Evolutionary conservation across 2,329 filamentous ascomycete genomes (phyloP).

Genomic region (Botryotinia convoluta): DNA sequence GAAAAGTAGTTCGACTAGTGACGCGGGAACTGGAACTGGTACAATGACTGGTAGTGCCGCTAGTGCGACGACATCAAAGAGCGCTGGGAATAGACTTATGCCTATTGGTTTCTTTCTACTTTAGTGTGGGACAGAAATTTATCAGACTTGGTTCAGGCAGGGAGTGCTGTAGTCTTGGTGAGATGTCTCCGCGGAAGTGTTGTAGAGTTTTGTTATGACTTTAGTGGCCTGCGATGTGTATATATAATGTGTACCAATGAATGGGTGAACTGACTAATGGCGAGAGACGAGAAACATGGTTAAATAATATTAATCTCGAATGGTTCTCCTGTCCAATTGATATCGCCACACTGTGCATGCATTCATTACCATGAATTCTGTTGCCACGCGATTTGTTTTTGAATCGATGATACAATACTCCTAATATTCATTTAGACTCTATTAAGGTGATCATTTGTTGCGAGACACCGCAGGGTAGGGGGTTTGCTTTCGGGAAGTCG

Average conservation of each 20-base stretch:
- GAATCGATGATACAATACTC: background rate
- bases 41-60: conserved; percentile 3
- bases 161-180: background rate
- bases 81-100: conserved; percentile 7
- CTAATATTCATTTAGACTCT: background rate
- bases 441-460: background rate
- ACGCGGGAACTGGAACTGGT: background rate
- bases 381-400: background rate
- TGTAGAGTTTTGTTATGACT: background rate
- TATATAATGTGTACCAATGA: background rate
- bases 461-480: background rate
- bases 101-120: background rate
- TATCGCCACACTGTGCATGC: background rate
- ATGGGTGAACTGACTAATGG: background rate
- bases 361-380: background rate
- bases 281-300: background rate
- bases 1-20: background rate
- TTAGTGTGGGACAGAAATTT: background rate
- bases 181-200: background rate
- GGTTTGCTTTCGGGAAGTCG: background rate
- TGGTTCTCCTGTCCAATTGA: background rate
- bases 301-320: background rate
- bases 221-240: background rate
- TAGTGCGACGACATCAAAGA: background rate
- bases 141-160: too few species aligned